Evolutionary conservation across 2,329 filamentous ascomycete genomes (phyloP).

Genomic region (Amylocarpus encephaloides): DNA sequence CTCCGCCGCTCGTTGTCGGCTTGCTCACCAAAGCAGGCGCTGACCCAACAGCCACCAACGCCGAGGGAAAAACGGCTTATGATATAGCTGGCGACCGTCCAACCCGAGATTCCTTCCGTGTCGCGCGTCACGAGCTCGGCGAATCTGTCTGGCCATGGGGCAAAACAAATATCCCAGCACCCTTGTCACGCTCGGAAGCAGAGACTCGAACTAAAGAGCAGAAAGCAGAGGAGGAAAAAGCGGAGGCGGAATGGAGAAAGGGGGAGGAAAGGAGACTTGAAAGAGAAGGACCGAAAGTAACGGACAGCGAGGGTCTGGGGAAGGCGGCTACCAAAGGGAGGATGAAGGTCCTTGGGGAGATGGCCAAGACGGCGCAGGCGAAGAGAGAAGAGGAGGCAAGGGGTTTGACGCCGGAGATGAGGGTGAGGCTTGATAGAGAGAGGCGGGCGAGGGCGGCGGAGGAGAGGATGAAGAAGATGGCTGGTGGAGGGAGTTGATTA

Average conservation of each 20-base stretch:
- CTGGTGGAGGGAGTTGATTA: not conserved
- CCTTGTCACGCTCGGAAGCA: slow-evolving; percentile 65
- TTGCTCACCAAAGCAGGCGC: slow-evolving; percentile 69
- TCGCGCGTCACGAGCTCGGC: slow-evolving; percentile 76
- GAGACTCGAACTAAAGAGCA: slow-evolving; percentile 65
- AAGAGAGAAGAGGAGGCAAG: slow-evolving; percentile 75
- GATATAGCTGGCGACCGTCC: slow-evolving; percentile 79
- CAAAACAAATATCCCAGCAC: slow-evolving; percentile 61
- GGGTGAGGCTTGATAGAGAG: slow-evolving; percentile 77
- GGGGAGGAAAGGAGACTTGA: slow-evolving; percentile 68
- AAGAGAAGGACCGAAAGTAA: slow-evolving; percentile 55
- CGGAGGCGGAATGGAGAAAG: slow-evolving; percentile 64
- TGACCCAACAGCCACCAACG: slow-evolving; percentile 64
- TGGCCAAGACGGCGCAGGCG: slow-evolving; percentile 71
- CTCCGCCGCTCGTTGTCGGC: slow-evolving; percentile 67
- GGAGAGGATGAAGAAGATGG: slow-evolving; percentile 59
- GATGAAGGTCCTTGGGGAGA: slow-evolving; percentile 47
- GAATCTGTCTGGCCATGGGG: slow-evolving; percentile 76
- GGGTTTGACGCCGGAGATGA: slow-evolving; percentile 83
- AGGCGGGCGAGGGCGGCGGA: slow-evolving; percentile 86
- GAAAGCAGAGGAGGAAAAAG: slow-evolving; percentile 58
- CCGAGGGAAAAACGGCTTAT: slow-evolving; percentile 78
- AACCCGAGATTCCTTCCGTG: slow-evolving; percentile 85
- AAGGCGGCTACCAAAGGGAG: slow-evolving; percentile 40
- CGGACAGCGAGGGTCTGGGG: slow-evolving; percentile 33